Percentiles rank a stretch among this genome's conserved stretches.
These are phyloP conservation scores for Cladophialophora carrionii DNA, from an alignment of 2,329 filamentous ascomycete genomes.

Conservation along the genomic window DNA sequence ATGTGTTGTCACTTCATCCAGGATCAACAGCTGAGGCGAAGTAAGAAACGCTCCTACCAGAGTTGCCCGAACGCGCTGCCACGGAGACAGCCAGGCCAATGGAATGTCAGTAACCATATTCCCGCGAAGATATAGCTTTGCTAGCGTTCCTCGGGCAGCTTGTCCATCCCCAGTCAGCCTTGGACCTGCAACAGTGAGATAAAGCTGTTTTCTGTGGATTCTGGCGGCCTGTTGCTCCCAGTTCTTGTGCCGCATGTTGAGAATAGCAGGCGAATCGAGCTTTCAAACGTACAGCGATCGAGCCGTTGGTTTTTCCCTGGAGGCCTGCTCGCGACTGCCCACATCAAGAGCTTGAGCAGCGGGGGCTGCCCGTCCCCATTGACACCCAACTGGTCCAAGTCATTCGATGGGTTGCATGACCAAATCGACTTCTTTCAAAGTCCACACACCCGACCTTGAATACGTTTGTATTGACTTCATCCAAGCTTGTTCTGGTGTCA, in stretches of 20 bases:
- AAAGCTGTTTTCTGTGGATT: constrained; percentile 66
- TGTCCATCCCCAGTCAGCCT: constrained; percentile 62
- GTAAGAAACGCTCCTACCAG: constrained; percentile 70
- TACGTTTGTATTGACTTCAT: constrained; percentile 53
- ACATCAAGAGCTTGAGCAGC: constrained; percentile 71
- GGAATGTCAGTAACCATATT: constrained; percentile 73
- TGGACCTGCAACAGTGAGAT: constrained; percentile 57
- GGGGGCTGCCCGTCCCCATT: constrained; percentile 85
- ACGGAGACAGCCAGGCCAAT: constrained; percentile 73
- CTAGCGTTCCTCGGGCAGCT: constrained; percentile 67
- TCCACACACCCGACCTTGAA: constrained; percentile 47
- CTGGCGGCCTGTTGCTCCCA: constrained; percentile 61
- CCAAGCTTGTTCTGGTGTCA: constrained; percentile 16
- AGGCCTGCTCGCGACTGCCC: constrained; percentile 48
- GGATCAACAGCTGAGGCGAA: constrained; percentile 70
- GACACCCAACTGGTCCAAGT: constrained; percentile 73
- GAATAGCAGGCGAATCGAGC: constrained; percentile 76
- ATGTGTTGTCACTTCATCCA: constrained; percentile 84
- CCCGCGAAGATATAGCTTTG: constrained; percentile 70
- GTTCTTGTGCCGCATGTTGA: constrained; percentile 73
- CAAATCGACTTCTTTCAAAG: constrained; percentile 67
- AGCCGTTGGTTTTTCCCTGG: constrained; percentile 60
- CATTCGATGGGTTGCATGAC: constrained; percentile 74
- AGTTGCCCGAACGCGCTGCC: constrained; percentile 71
- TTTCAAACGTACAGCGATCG: constrained; percentile 67